A percentile compares a stretch with the other conserved stretches of the same genome.
Conservation (phyloP, 306 rosid species). For the Pterocarpus macrocarpus region DNA sequence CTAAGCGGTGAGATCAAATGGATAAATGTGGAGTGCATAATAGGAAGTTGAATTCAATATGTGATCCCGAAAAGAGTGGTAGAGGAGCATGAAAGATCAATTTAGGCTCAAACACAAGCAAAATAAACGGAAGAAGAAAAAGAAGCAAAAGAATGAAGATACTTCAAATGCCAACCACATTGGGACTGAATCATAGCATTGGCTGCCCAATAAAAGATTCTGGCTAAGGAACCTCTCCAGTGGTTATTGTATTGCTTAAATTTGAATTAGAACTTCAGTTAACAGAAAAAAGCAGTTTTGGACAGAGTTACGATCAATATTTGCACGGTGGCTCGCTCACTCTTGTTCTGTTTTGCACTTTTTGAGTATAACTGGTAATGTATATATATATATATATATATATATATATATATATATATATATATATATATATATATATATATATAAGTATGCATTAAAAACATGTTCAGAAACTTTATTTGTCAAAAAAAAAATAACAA, state of each 20-base stretch:
- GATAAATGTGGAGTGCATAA: no score
- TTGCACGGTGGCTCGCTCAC: neutral
- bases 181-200: conserved; percentile 45
- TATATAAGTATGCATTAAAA: no score
- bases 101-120: conserved; percentile 67
- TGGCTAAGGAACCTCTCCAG: conserved; percentile 33
- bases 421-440: no score
- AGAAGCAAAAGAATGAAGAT: conserved; percentile 55
- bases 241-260: conserved; percentile 34
- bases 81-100: conserved; percentile 71
- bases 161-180: conserved; percentile 35
- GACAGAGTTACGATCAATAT: conserved; percentile 14
- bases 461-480: no score
- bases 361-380: neutral
- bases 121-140: conserved; percentile 73
- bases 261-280: conserved; percentile 36
- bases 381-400: no score
- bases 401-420: no score
- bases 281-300: neutral
- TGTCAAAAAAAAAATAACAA: no score
- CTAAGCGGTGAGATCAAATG: no score
- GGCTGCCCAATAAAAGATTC: conserved; percentile 6
- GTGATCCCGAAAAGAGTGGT: conserved; percentile 59
- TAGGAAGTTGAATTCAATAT: no score
- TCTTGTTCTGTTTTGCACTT: neutral